These are phyloP conservation scores for Diutina sp. DNA, from an alignment of 1,139 yeast species.

Conservation along the genomic window DNA sequence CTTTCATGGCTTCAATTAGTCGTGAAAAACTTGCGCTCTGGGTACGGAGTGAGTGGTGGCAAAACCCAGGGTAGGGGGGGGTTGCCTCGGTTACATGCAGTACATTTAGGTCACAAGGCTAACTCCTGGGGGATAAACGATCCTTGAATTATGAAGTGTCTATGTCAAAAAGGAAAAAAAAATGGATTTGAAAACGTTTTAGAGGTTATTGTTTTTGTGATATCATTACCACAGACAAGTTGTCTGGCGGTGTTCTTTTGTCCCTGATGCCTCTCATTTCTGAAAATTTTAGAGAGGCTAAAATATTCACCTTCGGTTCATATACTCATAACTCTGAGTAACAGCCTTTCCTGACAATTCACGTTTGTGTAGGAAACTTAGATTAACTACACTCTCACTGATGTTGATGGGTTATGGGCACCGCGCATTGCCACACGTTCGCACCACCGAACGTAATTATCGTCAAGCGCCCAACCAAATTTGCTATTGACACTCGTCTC, in stretches of 20 bases:
- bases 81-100: background rate
- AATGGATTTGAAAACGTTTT: too few species aligned
- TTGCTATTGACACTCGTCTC: background rate
- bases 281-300: too few species aligned
- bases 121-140: background rate
- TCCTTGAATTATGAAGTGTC: too few species aligned
- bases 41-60: background rate
- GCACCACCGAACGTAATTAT: constrained; percentile 6
- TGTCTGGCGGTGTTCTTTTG: too few species aligned
- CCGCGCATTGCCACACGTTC: constrained; percentile 3
- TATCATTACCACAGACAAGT: too few species aligned
- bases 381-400: background rate
- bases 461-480: constrained; percentile 2
- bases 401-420: background rate
- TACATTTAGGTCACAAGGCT: background rate
- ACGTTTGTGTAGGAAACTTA: background rate
- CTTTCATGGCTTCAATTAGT: constrained; percentile 9
- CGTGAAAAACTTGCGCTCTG: background rate
- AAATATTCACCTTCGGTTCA: too few species aligned
- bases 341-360: background rate
- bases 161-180: too few species aligned
- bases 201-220: too few species aligned
- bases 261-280: too few species aligned
- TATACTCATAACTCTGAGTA: too few species aligned
- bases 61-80: background rate